Conservation (phyloP, 164 flowering plant genomes). For the Magnolia changhungtana region DNA sequence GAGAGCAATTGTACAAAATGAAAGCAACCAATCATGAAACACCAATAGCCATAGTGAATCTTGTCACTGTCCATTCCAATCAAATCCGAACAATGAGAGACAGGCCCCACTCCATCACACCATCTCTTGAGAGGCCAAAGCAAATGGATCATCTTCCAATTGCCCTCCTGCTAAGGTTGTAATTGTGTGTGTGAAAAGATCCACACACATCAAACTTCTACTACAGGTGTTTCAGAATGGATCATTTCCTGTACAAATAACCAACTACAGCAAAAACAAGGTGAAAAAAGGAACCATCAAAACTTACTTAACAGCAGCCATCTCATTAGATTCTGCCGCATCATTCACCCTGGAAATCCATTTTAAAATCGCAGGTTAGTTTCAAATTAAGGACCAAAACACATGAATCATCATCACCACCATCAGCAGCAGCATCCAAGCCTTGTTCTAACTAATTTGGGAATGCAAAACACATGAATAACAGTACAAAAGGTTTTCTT, state of each 20-base stretch:
- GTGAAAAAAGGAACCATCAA: background rate
- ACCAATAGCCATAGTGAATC: too few relatives aligned
- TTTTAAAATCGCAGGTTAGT: background rate
- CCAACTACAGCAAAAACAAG: background rate
- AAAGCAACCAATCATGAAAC: too few relatives aligned
- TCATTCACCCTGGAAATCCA: slow-evolving; percentile 14
- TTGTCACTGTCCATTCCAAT: too few relatives aligned
- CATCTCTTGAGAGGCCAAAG: background rate
- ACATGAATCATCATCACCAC: background rate
- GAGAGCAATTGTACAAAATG: too few relatives aligned
- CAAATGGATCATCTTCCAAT: background rate
- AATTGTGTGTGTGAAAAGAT: background rate
- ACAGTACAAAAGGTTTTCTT: background rate
- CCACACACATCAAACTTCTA: background rate
- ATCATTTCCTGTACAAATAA: background rate
- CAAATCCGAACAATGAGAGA: background rate
- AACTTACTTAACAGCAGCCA: slow-evolving; percentile 17
- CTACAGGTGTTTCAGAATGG: background rate
- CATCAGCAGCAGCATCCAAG: background rate
- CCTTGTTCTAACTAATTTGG: background rate
- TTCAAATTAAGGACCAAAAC: background rate
- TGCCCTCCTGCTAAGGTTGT: background rate
- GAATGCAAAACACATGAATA: background rate
- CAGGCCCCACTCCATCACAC: background rate
- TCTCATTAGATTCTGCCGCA: slow-evolving; percentile 14